Base-by-base conservation (phyloP, 441 rosid genomes). In the Populus trichocarpa region DNA sequence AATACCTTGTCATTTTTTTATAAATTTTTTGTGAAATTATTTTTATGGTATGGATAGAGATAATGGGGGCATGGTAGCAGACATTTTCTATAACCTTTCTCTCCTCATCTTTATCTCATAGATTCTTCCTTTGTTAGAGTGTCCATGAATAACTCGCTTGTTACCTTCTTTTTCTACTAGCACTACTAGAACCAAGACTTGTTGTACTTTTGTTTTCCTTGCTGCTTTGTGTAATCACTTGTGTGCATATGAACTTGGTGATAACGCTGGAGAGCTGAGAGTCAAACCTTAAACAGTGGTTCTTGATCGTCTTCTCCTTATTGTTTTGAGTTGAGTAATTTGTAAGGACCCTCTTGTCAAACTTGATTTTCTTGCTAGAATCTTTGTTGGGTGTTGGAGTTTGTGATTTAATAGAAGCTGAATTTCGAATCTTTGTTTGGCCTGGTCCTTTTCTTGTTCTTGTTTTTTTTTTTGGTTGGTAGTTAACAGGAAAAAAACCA, bases 61-160 rank as follows among this genome's bases (percentile, higher is more conserved):
- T 84, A 87, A 89, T 87, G 89, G 70, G 36, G 36, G 86, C 77
- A 71, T 83, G 87, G 85, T 67, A 88, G 89, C 85, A 84, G 87
- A 89, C 96, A 90, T 86, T 83, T 78, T 81, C 85, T 76, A 79
- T 83, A 87, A 75, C 90, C 90, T 80, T 84, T 79, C 88, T 85
- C 86, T 80, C 81, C 85, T 86, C 84, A 82, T 83, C 86, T 83
- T 84, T 75, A 80, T 82, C 85, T 80, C 79, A 40, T 77, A 72
- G 84, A 80, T 87, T 90, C 83, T 85, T 75, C 83, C 76, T 74
- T 85, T 75, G 67, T 70, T n/a, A 33, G 69, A 64, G 79, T 84
- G 81, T 87, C 88, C 83, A 75, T 88, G 83, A 87, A 86, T 69
- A 75, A 63, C 12, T 63, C 73, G 22, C 70, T 80, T 76, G 9